Evolutionary conservation across 139 green algal species (phyloP), one percentile per base, ranked within the genome.

Genomic region (Haematococcus sp.): DNA sequence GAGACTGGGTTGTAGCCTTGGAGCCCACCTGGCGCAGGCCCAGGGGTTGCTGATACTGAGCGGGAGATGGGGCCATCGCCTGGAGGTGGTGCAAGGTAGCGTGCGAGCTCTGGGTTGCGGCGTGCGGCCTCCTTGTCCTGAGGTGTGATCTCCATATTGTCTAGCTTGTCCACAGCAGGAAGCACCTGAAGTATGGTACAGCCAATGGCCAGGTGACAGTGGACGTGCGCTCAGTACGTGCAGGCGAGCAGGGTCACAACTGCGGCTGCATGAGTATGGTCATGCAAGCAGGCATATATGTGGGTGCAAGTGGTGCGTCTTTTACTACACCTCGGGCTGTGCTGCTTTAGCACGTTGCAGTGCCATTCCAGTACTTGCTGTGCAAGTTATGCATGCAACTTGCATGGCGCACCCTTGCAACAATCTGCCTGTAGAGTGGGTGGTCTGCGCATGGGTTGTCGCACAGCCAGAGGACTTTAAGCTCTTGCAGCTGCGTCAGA

Each of bases 391-490:
- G 40, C 40, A 49, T 49, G 40, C 40, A 49, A n/a, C n/a, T n/a
- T n/a, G n/a, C 40, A 49, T 49, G 40, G 40, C 40, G 40, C 40
- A 49, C 40, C 40, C 56, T 51, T 33, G 74, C 46, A 27, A 81
- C 76, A 17, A 78, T 63, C 63, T 76, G 68, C n/a, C 83, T 77
- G 70, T 90, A 87, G 19, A 78, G 28, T 9, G 76, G 81, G 32
- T 83, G 74, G 17, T 83, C 81, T 28, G 86, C 83, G 54, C 83
- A 89, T 19, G 85, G 85, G 66, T 92, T 92, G 69, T 92, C 87
- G 28, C 76, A 87, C n/a, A 92, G 78, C 87, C 84, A 92, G 11
- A 92, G 75, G 20, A 88, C 75, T 22, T 72, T 49, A 30, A 91
- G 68, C 5, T 74, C 56, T 28, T 55, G 68, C 0, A 86, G 75